Evolutionary conservation across 257 asterid genomes (phyloP), one percentile per base, ranked within the genome.

Genomic region (Linaria vulgaris): DNA sequence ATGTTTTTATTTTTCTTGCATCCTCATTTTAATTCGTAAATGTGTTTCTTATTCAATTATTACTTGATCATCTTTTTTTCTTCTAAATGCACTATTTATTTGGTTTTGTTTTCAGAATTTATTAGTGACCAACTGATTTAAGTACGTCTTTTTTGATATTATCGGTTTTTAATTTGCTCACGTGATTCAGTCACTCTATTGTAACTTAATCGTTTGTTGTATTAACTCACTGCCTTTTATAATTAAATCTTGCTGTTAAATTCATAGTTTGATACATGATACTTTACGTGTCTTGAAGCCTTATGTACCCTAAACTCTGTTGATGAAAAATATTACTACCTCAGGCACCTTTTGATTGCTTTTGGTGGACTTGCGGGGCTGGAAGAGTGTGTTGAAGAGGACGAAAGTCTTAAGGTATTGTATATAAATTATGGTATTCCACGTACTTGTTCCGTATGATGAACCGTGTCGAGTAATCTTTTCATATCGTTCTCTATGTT

Each of bases 281-380:
- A 17, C 11, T 64, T 10, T 10, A 20, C 31, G 6, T 14, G 20
- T 54, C 25, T 44, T 4, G 17, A 39, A 12, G 21, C 24, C 30
- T 62, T n/a, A 14, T 23, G 0, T 31, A 16, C 56, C 22, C 52
- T 51, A 43, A 13, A 52, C 23, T 48, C 56, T 20, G 16, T 22
- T 48, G 21, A 30, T 56, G 7, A 47, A 53, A 38, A 2, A n/a
- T 23, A 15, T 67, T n/a, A 19, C 17, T 25, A 41, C 61, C 31
- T 67, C 76, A 87, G 94, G 87, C 97, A 94, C 84, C 88, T 94
- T 44, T 76, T 94, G 77, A 90, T 90, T 70, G 95, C 97, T 74
- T 94, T 94, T 63, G 99, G 99, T 70, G 99, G 99, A 55, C 96
- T 94, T 31, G 96, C 99, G 31, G 97, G 99, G 54, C 69, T 94